Evolutionary conservation across 257 asterid genomes (phyloP).

Genomic region (Paulownia fortunei): DNA sequence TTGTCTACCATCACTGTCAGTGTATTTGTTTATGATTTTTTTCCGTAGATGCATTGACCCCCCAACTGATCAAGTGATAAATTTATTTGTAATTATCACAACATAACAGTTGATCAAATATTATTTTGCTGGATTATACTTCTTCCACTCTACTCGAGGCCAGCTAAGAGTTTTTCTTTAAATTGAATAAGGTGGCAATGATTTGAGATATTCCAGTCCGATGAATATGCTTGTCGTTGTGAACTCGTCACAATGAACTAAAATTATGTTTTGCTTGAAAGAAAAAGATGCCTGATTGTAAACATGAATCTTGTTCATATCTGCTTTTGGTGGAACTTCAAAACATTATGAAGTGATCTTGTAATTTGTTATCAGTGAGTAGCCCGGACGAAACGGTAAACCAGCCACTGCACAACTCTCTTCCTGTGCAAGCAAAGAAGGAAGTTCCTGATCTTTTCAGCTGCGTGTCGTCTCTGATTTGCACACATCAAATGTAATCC

Average conservation of each 20-base stretch:
- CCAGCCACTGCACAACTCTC: background rate
- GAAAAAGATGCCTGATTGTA: background rate
- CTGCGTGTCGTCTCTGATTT: too few species aligned
- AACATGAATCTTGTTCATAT: background rate
- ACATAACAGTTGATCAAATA: too few species aligned
- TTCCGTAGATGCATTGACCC: too few species aligned
- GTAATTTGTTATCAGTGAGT: background rate
- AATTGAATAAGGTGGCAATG: constrained; percentile 1
- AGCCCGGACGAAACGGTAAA: background rate
- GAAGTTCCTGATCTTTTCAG: background rate
- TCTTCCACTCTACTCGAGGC: too few species aligned
- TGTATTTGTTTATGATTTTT: too few species aligned
- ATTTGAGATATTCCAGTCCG: background rate
- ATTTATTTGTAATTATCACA: too few species aligned
- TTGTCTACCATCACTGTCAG: background rate
- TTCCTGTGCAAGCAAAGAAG: background rate
- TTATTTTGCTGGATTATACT: too few species aligned
- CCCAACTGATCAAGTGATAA: too few species aligned
- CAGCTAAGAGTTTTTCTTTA: too few species aligned
- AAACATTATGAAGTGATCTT: background rate
- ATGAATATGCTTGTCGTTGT: too few species aligned
- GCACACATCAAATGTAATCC: too few species aligned
- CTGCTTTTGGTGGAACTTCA: background rate
- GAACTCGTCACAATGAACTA: too few species aligned
- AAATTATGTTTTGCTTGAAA: background rate